These are phyloP conservation scores for Westerdykella sp. DNA, from an alignment of 2,329 filamentous ascomycete genomes.

Conservation along the genomic window DNA sequence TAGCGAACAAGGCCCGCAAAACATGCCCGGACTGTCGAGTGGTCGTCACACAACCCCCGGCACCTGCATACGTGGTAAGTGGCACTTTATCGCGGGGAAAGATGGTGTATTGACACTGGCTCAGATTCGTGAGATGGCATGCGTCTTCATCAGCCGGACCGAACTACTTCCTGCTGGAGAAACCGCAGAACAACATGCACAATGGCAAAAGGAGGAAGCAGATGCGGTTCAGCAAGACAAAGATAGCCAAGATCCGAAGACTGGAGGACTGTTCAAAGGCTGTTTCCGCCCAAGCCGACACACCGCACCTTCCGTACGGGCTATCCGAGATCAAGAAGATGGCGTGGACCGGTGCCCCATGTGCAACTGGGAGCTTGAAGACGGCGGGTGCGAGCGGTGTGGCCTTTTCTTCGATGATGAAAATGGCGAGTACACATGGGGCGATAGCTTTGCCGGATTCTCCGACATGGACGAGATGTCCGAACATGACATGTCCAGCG, in stretches of 20 bases:
- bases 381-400: conserved; percentile 53
- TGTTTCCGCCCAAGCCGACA: conserved; percentile 42
- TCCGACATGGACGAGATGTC: conserved; percentile 43
- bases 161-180: conserved; percentile 59
- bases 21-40: conserved; percentile 64
- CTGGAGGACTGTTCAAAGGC: conserved; percentile 59
- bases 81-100: background rate
- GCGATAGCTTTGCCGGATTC: conserved; percentile 37
- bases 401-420: conserved; percentile 46
- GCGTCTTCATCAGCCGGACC: conserved; percentile 54
- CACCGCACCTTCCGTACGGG: conserved; percentile 23
- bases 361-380: conserved; percentile 59
- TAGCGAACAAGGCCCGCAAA: conserved; percentile 50
- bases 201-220: conserved; percentile 54
- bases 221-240: conserved; percentile 56
- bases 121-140: conserved; percentile 58
- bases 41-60: conserved; percentile 52
- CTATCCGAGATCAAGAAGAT: conserved; percentile 53
- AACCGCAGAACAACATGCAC: conserved; percentile 54
- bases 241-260: conserved; percentile 43
- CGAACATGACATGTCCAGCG: conserved; percentile 31
- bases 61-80: conserved; percentile 58
- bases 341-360: conserved; percentile 56
- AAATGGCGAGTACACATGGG: conserved; percentile 38
- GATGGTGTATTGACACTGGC: background rate